Conservation (phyloP, 1,284 basidiomycete species). For the Hymenochaete sp. region DNA sequence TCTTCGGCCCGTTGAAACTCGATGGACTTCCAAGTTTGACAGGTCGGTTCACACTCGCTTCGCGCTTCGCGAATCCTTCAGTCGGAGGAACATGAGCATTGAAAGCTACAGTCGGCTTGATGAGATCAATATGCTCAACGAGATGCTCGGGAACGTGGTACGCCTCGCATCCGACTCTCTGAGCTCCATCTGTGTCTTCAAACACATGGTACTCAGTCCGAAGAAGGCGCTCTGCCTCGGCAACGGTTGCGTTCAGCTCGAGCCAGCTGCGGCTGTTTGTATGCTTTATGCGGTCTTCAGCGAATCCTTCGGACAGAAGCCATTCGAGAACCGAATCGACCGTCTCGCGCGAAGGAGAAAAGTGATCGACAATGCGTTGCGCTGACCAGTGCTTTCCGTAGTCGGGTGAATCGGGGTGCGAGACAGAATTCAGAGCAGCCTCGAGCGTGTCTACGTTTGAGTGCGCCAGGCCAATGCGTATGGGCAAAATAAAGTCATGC, state of each 20-base stretch:
- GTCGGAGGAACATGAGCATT: constrained; percentile 20
- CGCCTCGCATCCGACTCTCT: constrained; percentile 28
- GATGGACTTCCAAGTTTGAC: constrained; percentile 16
- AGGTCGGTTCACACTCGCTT: constrained; percentile 2
- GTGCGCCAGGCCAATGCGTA: constrained; percentile 32
- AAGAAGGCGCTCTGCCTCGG: constrained; percentile 34
- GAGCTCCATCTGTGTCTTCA: constrained; percentile 30
- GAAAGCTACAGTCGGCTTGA: constrained; percentile 39
- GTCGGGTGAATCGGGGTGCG: constrained; percentile 30
- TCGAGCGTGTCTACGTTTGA: constrained; percentile 30
- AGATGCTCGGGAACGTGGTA: constrained; percentile 35
- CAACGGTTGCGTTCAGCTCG: constrained; percentile 30
- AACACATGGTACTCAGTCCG: constrained; percentile 34
- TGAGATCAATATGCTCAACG: constrained; percentile 34
- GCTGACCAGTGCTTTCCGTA: constrained; percentile 34
- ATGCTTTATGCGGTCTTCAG: constrained; percentile 25
- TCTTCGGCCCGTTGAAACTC: constrained; percentile 17
- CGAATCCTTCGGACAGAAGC: constrained; percentile 31
- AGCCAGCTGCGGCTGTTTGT: constrained; percentile 35
- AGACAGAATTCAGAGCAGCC: constrained; percentile 29
- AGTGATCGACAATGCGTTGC: constrained; percentile 29
- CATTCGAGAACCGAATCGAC: constrained; percentile 31
- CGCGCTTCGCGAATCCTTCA: constrained; percentile 1
- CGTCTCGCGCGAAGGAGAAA: constrained; percentile 32
- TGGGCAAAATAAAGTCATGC: constrained; percentile 11